phyloP scores from a whole-genome alignment of 305 asterid genomes.

The Nicotiana rustica region DNA sequence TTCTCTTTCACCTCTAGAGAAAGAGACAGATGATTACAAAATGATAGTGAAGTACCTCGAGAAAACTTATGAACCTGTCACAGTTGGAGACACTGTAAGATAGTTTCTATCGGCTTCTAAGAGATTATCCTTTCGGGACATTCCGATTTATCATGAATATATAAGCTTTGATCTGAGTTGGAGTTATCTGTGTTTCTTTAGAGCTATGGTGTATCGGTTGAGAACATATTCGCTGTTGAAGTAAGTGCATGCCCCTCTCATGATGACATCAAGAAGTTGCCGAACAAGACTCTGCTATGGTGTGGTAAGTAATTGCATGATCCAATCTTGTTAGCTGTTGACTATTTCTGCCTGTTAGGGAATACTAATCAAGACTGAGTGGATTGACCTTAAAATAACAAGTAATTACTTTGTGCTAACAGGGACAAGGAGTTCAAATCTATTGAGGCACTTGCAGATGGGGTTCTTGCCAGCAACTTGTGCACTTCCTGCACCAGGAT shows the following conservation, averaged over 20 bases:
- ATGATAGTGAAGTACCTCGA: constrained; percentile 77
- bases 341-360: background rate
- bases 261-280: constrained; percentile 68
- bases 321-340: constrained; percentile 1
- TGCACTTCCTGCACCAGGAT: constrained; percentile 76
- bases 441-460: constrained; percentile 73
- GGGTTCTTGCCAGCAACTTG: constrained; percentile 80
- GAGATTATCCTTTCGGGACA: background rate
- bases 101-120: background rate
- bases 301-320: constrained; percentile 62
- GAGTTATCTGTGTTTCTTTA: constrained; percentile 34
- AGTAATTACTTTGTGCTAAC: background rate
- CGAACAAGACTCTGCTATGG: constrained; percentile 82
- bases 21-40: constrained; percentile 71
- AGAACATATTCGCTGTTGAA: constrained; percentile 71
- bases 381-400: background rate
- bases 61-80: constrained; percentile 81
- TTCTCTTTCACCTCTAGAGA: constrained; percentile 56
- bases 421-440: constrained; percentile 78
- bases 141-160: background rate
- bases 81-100: constrained; percentile 77
- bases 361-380: background rate
- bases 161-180: background rate
- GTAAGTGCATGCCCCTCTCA: constrained; percentile 74
- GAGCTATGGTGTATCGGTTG: constrained; percentile 76